Conservation (phyloP, 139 green algal species). For the Chlamydomonas applanata region DNA sequence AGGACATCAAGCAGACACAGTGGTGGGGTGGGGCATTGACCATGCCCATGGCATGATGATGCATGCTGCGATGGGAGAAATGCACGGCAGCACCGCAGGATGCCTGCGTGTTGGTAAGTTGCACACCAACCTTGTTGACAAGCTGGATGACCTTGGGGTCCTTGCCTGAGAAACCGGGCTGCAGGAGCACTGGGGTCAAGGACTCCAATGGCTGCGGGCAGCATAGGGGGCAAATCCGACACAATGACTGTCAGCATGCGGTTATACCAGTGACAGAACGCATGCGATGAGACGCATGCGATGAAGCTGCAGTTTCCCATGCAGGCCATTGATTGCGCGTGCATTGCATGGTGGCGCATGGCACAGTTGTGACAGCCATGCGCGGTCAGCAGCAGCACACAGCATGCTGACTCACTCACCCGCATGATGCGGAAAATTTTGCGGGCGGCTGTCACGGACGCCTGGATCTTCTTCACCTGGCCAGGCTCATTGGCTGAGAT, state of each 20-base stretch:
- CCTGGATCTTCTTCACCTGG: conserved; percentile 86
- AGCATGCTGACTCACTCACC: conserved; percentile 32
- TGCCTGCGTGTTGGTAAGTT: too few species aligned
- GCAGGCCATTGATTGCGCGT: too few species aligned
- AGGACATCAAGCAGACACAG: neutral
- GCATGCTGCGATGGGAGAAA: neutral
- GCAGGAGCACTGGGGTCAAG: conserved; percentile 67
- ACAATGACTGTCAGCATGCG: too few species aligned
- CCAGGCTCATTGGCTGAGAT: conserved; percentile 79
- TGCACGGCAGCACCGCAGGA: too few species aligned
- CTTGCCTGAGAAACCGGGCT: conserved; percentile 63
- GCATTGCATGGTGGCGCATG: neutral
- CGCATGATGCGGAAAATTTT: conserved; percentile 90
- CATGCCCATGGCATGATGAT: neutral
- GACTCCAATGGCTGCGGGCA: conserved; percentile 74
- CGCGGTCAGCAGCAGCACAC: neutral
- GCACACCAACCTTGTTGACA: conserved; percentile 78
- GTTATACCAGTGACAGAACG: too few species aligned
- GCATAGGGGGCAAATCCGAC: too few species aligned
- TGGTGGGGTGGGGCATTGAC: neutral
- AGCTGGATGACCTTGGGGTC: conserved; percentile 67
- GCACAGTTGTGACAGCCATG: neutral
- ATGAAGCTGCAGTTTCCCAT: too few species aligned
- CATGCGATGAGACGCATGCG: too few species aligned
- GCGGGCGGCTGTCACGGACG: conserved; percentile 78